phyloP scores from a whole-genome alignment of 2,329 filamentous ascomycete genomes.

The Alternaria solani region DNA sequence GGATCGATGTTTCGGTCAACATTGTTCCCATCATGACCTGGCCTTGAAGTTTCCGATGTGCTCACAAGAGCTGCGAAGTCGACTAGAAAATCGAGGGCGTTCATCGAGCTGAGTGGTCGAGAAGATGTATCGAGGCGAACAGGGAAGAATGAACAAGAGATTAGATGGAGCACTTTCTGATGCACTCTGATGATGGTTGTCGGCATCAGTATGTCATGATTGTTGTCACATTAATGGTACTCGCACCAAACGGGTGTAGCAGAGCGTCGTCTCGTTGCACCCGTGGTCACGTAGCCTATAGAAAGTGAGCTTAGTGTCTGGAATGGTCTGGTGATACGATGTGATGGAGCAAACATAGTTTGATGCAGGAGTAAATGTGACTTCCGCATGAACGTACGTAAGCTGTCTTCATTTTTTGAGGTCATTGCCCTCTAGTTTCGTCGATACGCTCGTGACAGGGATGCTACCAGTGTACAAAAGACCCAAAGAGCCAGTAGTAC shows the following conservation, averaged over 20 bases:
- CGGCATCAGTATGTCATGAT: neutral
- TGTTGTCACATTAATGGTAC: constrained; percentile 1
- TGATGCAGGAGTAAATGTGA: neutral
- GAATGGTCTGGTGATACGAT: neutral
- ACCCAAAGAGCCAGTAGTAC: neutral
- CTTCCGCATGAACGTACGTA: neutral
- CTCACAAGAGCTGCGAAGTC: constrained; percentile 21
- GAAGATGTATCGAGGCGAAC: neutral
- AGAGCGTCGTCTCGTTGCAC: constrained; percentile 2
- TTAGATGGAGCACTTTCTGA: neutral
- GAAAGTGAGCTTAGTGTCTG: neutral
- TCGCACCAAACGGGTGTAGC: constrained; percentile 14
- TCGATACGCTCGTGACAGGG: neutral
- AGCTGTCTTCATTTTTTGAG: neutral
- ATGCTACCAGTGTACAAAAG: neutral
- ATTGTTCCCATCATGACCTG: neutral
- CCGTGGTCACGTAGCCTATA: neutral
- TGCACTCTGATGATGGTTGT: neutral
- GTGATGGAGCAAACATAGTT: neutral
- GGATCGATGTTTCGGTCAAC: neutral
- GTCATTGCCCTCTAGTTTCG: neutral
- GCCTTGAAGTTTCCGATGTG: neutral
- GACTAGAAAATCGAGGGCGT: constrained; percentile 27
- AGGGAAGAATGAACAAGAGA: neutral
- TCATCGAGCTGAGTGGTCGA: constrained; percentile 13